Base-by-base conservation (phyloP, 345 rosid genomes). In the Citrus inodora region DNA sequence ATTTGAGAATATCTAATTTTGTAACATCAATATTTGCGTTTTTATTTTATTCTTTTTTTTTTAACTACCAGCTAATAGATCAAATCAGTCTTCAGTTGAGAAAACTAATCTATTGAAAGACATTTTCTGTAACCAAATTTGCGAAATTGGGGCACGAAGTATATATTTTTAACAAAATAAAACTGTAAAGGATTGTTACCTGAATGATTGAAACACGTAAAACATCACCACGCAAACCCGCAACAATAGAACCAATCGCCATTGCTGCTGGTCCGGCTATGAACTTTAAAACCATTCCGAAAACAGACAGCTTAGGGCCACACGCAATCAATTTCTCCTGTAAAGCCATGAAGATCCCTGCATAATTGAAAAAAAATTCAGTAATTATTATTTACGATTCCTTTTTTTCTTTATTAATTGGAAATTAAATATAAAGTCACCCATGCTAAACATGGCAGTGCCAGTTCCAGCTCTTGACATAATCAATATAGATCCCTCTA, bases 361-460 rank as follows among this genome's bases (percentile, higher is more conserved):
- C 83, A 64, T 25, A 8, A 13, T 11, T 11, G 28, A 22, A 32
- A 53, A 11, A 46, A 46, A 46, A 46, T 3, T 13, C 51, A 13
- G 17, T 46, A 46, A 46, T 11, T 46, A 46, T 13, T 46, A 46
- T 10, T 13, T 46, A 11, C 0, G 17, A 13, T 46, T 46, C 51
- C 13, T 46, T 11, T 46, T 46, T 46, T 46, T 46, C 1, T 46
- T 46, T 11, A 46, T 13, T 46, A 46, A 46, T 13, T 46, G 51
- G 14, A 46, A 42, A 46, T 46, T 46, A 46, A 46, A 46, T 53
- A 17, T 53, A 4, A 19, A 14, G 85, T 85, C 77, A 96, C 99
- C 98, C 89, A 94, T 88, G 82, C 85, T 92, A 82, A 96, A 94
- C 98, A 96, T 94, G 79, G 97, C 96, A 79, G 99, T 93, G 80